phyloP scores from a whole-genome alignment of 208 protist genomes.

The Acanthamoeba culbertsoni region DNA sequence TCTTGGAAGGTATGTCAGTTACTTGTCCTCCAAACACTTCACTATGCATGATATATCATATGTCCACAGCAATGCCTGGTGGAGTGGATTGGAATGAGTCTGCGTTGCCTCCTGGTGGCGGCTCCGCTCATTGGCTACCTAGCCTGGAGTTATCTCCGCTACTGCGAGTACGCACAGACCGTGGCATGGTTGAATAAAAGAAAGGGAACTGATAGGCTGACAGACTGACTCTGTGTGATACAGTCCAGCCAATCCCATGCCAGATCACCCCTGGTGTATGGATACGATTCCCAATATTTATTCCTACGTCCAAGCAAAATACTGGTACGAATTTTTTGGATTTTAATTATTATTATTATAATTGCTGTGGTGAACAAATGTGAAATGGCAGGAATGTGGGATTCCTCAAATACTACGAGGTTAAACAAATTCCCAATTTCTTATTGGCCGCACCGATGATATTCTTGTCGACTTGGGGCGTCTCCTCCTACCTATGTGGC shows the following conservation, averaged over 20 bases:
- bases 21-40: not conserved
- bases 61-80: not conserved
- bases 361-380: not conserved
- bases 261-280: conserved; percentile 41
- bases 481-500: not conserved
- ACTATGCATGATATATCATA: not conserved
- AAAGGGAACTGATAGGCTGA: no score
- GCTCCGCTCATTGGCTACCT: conserved; percentile 63
- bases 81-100: not conserved
- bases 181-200: not conserved
- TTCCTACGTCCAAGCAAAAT: conserved; percentile 69
- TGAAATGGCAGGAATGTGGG: conserved; percentile 63
- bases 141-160: conserved; percentile 61
- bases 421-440: conserved; percentile 76
- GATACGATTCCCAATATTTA: conserved; percentile 67
- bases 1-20: not conserved
- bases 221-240: not conserved
- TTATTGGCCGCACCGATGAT: conserved; percentile 75
- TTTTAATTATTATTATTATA: no score
- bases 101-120: conserved; percentile 46
- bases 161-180: not conserved
- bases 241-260: not conserved
- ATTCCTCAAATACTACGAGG: conserved; percentile 72
- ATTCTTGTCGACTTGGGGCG: conserved; percentile 24
- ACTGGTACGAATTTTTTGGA: conserved; percentile 64